A percentile compares a stretch with the other conserved stretches of the same genome.
Conservation (phyloP, 2,329 filamentous ascomycete genomes). For the Aureobasidium zeae region DNA sequence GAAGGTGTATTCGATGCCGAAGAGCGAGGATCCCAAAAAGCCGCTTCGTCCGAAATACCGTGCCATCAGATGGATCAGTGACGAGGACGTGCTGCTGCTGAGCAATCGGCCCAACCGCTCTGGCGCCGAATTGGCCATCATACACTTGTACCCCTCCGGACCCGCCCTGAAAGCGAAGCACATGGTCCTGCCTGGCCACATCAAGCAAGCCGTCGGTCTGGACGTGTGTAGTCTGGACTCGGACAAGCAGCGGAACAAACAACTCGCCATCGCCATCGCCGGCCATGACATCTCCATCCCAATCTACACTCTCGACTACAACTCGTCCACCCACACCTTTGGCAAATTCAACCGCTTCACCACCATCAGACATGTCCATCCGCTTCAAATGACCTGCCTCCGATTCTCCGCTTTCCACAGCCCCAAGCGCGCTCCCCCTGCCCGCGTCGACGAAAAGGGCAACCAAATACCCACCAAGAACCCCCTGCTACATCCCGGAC, state of each 20-base stretch:
- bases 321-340: conserved; percentile 40
- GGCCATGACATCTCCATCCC: conserved; percentile 71
- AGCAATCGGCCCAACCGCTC: conserved; percentile 46
- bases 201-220: conserved; percentile 68
- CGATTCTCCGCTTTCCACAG: conserved; percentile 39
- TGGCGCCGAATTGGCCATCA: conserved; percentile 47
- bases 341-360: conserved; percentile 42
- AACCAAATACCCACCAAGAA: conserved; percentile 18
- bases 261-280: conserved; percentile 72
- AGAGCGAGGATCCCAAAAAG: conserved; percentile 21
- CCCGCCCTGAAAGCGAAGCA: conserved; percentile 41
- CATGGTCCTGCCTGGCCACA: conserved; percentile 54
- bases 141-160: conserved; percentile 53
- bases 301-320: conserved; percentile 67
- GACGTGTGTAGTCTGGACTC: conserved; percentile 62
- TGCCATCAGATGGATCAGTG: conserved; percentile 47
- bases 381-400: conserved; percentile 49
- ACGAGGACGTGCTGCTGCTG: conserved; percentile 45
- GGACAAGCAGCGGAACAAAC: conserved; percentile 53
- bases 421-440: conserved; percentile 25
- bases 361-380: conserved; percentile 47
- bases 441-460: conserved; percentile 22
- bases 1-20: conserved; percentile 35
- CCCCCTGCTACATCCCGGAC: conserved; percentile 27
- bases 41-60: conserved; percentile 43